These are phyloP conservation scores for Lipomyces yamadae DNA, from an alignment of 805 yeast species.

Conservation along the genomic window DNA sequence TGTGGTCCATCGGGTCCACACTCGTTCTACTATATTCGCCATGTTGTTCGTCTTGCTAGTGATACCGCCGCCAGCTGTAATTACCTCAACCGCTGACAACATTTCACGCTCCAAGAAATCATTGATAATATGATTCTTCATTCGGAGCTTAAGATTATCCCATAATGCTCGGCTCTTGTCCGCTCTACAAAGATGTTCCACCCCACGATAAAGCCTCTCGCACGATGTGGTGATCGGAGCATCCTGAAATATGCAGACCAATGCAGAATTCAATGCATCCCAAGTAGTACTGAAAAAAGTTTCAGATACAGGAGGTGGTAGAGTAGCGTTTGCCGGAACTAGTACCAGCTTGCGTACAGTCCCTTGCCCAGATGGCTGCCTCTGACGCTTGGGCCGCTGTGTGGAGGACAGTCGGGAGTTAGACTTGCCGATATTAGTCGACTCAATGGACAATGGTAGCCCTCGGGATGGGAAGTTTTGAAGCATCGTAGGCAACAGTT, in stretches of 20 bases:
- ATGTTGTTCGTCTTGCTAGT: slow-evolving; percentile 13
- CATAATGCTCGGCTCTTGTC: slow-evolving; percentile 39
- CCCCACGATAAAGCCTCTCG: slow-evolving; percentile 44
- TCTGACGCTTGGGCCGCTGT: slow-evolving; percentile 33
- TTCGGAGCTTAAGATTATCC: slow-evolving; percentile 33
- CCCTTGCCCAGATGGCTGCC: slow-evolving; percentile 24
- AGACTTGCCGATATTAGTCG: slow-evolving; percentile 8
- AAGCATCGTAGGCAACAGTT: slow-evolving; percentile 21
- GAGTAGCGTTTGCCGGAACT: slow-evolving; percentile 3
- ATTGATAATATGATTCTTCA: slow-evolving; percentile 25
- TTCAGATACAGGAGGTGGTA: slow-evolving; percentile 19
- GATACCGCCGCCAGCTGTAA: not conserved
- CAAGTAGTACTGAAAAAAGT: slow-evolving; percentile 27
- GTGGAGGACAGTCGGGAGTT: slow-evolving; percentile 15
- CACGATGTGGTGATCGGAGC: slow-evolving; percentile 32
- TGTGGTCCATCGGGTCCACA: slow-evolving; percentile 35
- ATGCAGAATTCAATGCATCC: slow-evolving; percentile 22
- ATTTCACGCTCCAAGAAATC: slow-evolving; percentile 13
- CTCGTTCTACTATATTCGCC: slow-evolving; percentile 32
- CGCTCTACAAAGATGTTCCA: slow-evolving; percentile 43
- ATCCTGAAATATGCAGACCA: slow-evolving; percentile 24
- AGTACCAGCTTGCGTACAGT: slow-evolving; percentile 30
- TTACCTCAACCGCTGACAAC: slow-evolving; percentile 10
- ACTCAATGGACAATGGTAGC: slow-evolving; percentile 16
- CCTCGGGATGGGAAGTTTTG: slow-evolving; percentile 36